Conservation (phyloP, 108 stramenopile genomes). For the Discostella stelligeroides region DNA sequence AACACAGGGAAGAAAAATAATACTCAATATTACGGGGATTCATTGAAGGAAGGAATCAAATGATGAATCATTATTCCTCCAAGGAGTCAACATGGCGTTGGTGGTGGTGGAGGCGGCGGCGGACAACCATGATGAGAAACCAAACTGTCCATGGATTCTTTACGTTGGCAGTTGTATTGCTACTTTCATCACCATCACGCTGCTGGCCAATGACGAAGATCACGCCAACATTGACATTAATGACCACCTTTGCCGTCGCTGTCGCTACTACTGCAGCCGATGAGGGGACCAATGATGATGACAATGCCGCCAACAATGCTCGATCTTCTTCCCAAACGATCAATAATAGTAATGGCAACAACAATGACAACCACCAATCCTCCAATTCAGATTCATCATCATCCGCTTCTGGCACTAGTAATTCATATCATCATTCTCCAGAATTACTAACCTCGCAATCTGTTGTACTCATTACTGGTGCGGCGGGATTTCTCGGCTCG, state of each 20-base stretch:
- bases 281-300: not conserved
- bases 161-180: no score
- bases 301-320: not conserved
- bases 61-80: no score
- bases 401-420: not conserved
- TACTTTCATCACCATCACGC: no score
- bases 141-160: no score
- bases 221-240: not conserved
- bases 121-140: no score
- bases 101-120: no score
- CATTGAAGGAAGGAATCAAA: no score
- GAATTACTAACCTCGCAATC: conserved; percentile 41
- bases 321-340: not conserved
- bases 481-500: conserved; percentile 82
- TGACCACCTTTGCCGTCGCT: no score
- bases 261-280: not conserved
- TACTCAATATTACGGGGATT: no score
- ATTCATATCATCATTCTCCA: not conserved
- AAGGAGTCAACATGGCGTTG: no score
- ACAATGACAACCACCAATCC: not conserved
- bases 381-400: not conserved
- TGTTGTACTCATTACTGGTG: conserved; percentile 83
- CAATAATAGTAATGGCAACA: not conserved
- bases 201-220: no score
- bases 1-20: no score